A percentile compares a stretch with the other conserved stretches of the same genome.
Evolutionary conservation across 225 moss, liverwort and hornwort species (phyloP).

Genomic region (Pleurozium schreberi): DNA sequence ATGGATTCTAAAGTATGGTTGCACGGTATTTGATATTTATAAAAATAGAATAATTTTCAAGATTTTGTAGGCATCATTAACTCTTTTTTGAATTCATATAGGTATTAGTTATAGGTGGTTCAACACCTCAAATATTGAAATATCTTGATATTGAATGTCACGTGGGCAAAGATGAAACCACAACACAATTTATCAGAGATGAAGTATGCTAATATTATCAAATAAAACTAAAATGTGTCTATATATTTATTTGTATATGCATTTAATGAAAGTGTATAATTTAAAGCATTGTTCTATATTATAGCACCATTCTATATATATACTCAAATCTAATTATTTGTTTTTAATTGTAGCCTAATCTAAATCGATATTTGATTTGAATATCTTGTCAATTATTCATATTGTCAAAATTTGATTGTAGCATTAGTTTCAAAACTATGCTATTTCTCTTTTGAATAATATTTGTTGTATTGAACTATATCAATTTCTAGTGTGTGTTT

Average conservation of each 20-base stretch:
- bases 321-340: background rate
- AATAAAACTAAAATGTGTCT: background rate
- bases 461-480: background rate
- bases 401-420: too few species aligned
- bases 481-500: background rate
- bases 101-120: constrained; percentile 72
- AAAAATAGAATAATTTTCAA: background rate
- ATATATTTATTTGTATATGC: background rate
- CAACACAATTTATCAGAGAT: background rate
- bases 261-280: background rate
- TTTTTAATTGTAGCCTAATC: background rate
- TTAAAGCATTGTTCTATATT: background rate
- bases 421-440: background rate
- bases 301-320: too few species aligned
- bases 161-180: constrained; percentile 9
- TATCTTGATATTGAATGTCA: constrained; percentile 62
- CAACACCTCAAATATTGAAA: constrained; percentile 45
- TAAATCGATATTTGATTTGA: background rate
- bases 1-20: background rate
- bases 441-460: background rate
- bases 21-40: too few species aligned
- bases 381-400: too few species aligned
- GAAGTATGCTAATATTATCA: background rate
- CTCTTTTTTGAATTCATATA: background rate
- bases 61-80: background rate